Evolutionary conservation across 306 rosid genomes (phyloP).

Genomic region (Cajanus cajan): DNA sequence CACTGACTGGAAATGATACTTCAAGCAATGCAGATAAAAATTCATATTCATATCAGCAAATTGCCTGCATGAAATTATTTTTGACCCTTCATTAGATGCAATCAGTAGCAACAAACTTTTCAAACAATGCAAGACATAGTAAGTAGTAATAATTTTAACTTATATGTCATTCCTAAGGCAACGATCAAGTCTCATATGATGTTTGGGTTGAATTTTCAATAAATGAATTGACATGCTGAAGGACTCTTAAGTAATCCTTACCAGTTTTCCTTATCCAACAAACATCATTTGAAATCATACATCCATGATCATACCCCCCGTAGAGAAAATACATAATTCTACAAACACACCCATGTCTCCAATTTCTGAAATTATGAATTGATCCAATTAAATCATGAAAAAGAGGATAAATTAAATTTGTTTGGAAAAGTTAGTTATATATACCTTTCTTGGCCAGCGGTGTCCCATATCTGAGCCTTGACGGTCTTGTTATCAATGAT

Average conservation of each 20-base stretch:
- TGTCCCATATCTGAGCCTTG: conserved; percentile 95
- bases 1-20: background rate
- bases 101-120: background rate
- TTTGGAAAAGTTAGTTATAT: background rate
- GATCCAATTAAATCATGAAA: background rate
- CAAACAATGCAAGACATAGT: background rate
- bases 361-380: background rate
- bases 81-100: background rate
- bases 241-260: background rate
- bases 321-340: background rate
- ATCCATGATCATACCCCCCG: background rate
- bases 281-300: background rate
- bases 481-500: conserved; percentile 72
- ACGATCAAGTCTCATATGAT: background rate
- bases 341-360: background rate
- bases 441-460: conserved; percentile 97
- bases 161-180: background rate
- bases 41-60: background rate
- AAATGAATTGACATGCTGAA: background rate
- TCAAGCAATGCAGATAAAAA: too few relatives aligned
- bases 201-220: background rate
- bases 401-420: background rate
- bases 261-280: background rate
- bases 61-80: background rate
- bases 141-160: background rate